These are phyloP conservation scores for Eimeria praecox DNA, from an alignment of 169 alveolate species.

Conservation along the genomic window DNA sequence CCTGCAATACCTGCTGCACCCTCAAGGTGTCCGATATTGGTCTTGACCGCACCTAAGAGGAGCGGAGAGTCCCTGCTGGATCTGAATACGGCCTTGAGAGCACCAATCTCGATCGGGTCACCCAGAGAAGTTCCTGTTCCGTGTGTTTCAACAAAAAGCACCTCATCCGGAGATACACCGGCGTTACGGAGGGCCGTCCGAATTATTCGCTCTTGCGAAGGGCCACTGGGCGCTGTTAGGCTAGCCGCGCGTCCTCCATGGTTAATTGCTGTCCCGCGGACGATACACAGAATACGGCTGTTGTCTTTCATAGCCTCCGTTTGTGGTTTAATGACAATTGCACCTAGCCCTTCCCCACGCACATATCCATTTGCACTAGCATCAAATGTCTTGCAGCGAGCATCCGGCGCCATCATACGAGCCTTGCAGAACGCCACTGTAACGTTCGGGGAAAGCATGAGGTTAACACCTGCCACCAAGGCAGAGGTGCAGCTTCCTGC, in stretches of 20 bases:
- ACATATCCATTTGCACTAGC: slow-evolving; percentile 90
- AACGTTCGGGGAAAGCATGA: slow-evolving; percentile 89
- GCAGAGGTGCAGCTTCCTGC: slow-evolving; percentile 88
- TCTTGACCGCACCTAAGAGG: slow-evolving; percentile 89
- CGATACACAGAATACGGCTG: slow-evolving; percentile 81
- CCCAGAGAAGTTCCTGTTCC: slow-evolving; percentile 91
- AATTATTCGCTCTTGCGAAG: slow-evolving; percentile 88
- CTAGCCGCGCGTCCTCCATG: slow-evolving; percentile 90
- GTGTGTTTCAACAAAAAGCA: slow-evolving; percentile 87
- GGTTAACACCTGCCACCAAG: slow-evolving; percentile 88
- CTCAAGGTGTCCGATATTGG: slow-evolving; percentile 91
- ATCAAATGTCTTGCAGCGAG: slow-evolving; percentile 89
- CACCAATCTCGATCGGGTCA: slow-evolving; percentile 89
- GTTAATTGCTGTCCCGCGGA: slow-evolving; percentile 88
- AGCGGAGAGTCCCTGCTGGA: slow-evolving; percentile 86
- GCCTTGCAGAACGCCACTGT: slow-evolving; percentile 91
- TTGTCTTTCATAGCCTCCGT: slow-evolving; percentile 82
- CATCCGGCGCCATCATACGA: slow-evolving; percentile 88
- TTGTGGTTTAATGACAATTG: slow-evolving; percentile 83
- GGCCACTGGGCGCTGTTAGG: slow-evolving; percentile 89
- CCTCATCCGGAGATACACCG: slow-evolving; percentile 81
- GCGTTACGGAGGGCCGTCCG: slow-evolving; percentile 86
- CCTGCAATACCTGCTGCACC: slow-evolving; percentile 92
- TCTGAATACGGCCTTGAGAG: slow-evolving; percentile 85
- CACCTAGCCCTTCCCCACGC: slow-evolving; percentile 90